Evolutionary conservation across 2,329 filamentous ascomycete genomes (phyloP), one percentile per base, ranked within the genome.

Genomic region (Penicillium sp.): DNA sequence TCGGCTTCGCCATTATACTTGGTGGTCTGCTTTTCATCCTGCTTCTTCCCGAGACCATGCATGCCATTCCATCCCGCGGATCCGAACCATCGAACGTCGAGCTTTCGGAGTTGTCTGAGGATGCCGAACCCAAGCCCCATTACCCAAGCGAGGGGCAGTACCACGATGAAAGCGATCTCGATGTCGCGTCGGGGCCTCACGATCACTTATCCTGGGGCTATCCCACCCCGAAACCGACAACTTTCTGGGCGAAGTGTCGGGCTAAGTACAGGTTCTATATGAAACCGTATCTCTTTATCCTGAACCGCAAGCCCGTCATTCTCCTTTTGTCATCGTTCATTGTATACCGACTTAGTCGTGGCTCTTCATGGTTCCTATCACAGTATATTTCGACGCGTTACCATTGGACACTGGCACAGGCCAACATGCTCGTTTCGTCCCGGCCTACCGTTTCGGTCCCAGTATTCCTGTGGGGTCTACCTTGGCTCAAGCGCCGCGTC

Each of bases 331-430:
- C 72, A 9, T 69, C 72, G 0, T 77, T 77, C 47, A 54, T 77
- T 18, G 70, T 74, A 11, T 74, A 72, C 52, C 67, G 72, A n/a
- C 61, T 77, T 6, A 74, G 72, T 40, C 67, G 73, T 22, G 73
- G 74, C 39, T 70, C 72, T 8, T 62, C 73, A 13, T 71, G 68
- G 51, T 67, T 77, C 43, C 56, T 77, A 11, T 65, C 76, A n/a
- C 73, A 75, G 47, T 78, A 78, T 54, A 72, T 76, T 14, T 77
- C 74, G 1, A 73, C 72, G n/a, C 66, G 75, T 20, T 78, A 77
- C 45, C 55, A 59, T 20, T 77, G 74, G 72, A 69, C 70, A 27
- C 63, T 78, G 14, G 71, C 74, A 0, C 52, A 64, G 38, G 62
- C 70, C 42, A 72, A 70, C 35, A 56, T 71, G 45, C 58, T 77